phyloP scores from a whole-genome alignment of 2,329 filamentous ascomycete genomes.

The Aspergillus aculeatinus region DNA sequence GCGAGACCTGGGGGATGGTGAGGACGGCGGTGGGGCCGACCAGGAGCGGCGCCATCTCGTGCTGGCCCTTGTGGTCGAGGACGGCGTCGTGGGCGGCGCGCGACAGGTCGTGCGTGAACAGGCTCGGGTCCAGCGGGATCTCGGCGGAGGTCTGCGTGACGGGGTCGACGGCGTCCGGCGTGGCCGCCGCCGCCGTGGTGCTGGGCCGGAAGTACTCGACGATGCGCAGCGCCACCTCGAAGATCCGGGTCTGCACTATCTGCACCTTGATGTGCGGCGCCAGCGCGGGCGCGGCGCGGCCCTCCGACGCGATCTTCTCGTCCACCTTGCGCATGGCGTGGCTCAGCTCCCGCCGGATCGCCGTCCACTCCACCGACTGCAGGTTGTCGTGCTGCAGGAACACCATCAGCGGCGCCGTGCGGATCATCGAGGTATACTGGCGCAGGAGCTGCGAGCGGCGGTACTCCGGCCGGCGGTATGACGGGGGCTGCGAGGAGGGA shows the following conservation, averaged over 20 bases:
- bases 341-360: conserved; percentile 68
- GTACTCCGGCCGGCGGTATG: conserved; percentile 78
- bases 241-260: conserved; percentile 85
- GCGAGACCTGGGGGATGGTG: conserved; percentile 78
- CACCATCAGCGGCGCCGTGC: conserved; percentile 79
- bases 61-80: conserved; percentile 51
- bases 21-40: conserved; percentile 78
- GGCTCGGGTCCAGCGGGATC: conserved; percentile 33
- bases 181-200: conserved; percentile 26
- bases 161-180: conserved; percentile 27
- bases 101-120: conserved; percentile 61
- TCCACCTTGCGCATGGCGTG: conserved; percentile 64
- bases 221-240: conserved; percentile 78
- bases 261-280: conserved; percentile 70
- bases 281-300: conserved; percentile 46
- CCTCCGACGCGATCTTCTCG: conserved; percentile 61
- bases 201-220: conserved; percentile 75
- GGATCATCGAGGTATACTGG: conserved; percentile 83
- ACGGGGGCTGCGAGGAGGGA: conserved; percentile 74
- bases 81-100: conserved; percentile 53
- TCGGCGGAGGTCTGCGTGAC: conserved; percentile 35
- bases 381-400: conserved; percentile 82
- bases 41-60: conserved; percentile 71
- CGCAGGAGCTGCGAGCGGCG: conserved; percentile 88
- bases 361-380: conserved; percentile 71